Percentiles rank a stretch among this genome's conserved stretches.
Conservation (phyloP, 257 asterid genomes). For the Nicotiana obtusifolia region DNA sequence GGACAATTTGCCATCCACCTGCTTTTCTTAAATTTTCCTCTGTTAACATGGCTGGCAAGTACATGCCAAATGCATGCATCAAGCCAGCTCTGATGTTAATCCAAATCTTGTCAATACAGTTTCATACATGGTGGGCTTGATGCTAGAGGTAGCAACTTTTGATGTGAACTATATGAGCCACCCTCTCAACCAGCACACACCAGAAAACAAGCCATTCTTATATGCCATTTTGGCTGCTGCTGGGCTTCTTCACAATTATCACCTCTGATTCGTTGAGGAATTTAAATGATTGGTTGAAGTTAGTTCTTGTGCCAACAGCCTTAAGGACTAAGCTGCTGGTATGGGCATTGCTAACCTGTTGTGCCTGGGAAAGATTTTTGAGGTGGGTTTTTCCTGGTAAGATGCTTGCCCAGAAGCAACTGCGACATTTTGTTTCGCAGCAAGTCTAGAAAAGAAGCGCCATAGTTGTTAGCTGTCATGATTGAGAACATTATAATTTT, state of each 20-base stretch:
- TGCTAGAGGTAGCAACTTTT: constrained; percentile 92
- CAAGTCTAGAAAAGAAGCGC: constrained; percentile 46
- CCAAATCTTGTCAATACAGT: constrained; percentile 88
- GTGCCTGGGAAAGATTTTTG: constrained; percentile 63
- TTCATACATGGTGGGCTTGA: constrained; percentile 87
- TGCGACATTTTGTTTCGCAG: constrained; percentile 47
- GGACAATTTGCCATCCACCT: constrained; percentile 82
- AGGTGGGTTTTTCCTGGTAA: constrained; percentile 88
- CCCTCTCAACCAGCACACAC: constrained; percentile 78
- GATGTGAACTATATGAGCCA: constrained; percentile 93
- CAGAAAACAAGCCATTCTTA: constrained; percentile 56
- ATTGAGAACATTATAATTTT: not conserved
- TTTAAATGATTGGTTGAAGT: constrained; percentile 70
- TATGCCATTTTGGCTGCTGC: constrained; percentile 60
- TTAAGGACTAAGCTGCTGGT: constrained; percentile 69
- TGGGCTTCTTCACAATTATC: constrained; percentile 65
- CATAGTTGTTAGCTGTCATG: not conserved
- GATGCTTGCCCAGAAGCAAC: constrained; percentile 87
- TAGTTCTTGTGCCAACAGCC: constrained; percentile 61
- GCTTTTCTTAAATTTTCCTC: constrained; percentile 57
- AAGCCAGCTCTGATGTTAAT: constrained; percentile 77
- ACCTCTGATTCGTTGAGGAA: constrained; percentile 72
- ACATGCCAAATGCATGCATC: constrained; percentile 90
- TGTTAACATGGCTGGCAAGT: constrained; percentile 75
- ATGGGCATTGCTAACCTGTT: constrained; percentile 72